Conservation (phyloP, 768 basidiomycete genomes). For the Leccinum longicurvipes region DNA sequence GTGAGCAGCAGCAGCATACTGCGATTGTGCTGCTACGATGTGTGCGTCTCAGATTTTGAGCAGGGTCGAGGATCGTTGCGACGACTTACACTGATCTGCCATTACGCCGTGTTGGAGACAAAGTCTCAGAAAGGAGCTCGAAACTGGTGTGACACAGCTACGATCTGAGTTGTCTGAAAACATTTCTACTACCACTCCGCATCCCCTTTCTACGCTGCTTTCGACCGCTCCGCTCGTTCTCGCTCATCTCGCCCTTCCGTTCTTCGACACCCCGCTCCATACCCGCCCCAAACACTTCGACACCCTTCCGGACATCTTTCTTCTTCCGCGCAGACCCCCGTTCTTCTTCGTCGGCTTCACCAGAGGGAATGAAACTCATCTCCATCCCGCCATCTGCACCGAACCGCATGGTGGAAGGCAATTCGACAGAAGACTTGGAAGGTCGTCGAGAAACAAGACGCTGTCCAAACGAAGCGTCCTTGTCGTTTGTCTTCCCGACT, state of each 20-base stretch:
- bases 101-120: conserved; percentile 1
- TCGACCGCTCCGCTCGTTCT: conserved; percentile 75
- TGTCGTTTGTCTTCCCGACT: conserved; percentile 36
- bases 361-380: conserved; percentile 75
- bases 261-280: conserved; percentile 77
- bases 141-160: background rate
- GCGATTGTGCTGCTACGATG: conserved; percentile 42
- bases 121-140: background rate
- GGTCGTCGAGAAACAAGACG: conserved; percentile 41
- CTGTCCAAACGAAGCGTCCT: conserved; percentile 67
- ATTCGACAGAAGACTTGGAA: conserved; percentile 11
- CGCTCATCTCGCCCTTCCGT: conserved; percentile 45
- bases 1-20: conserved; percentile 71
- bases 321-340: conserved; percentile 27
- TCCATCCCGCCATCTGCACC: conserved; percentile 70
- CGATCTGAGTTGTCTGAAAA: conserved; percentile 44
- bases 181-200: conserved; percentile 89
- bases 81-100: conserved; percentile 23
- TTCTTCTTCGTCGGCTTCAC: conserved; percentile 13
- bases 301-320: conserved; percentile 49
- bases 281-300: conserved; percentile 82
- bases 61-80: background rate
- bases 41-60: background rate
- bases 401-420: conserved; percentile 19
- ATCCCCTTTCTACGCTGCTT: conserved; percentile 72